Evolutionary conservation across 805 yeast species (phyloP), one percentile per base, ranked within the genome.

Genomic region (Saturnispora silvae): DNA sequence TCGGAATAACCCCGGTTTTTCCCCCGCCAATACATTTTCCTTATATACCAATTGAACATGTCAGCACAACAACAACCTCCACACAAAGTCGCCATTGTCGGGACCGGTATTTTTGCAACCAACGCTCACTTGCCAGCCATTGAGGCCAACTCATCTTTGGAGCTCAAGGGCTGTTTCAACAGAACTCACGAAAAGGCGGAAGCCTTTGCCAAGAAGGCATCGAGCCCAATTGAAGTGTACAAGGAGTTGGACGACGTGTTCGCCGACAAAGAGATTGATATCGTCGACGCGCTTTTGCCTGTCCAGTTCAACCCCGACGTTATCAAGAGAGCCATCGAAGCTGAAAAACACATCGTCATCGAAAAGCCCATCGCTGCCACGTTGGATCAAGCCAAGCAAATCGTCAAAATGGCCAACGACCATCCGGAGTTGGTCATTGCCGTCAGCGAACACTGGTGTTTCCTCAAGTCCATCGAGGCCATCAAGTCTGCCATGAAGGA

Each of bases 301-400:
- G 95, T 78, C 1, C 89, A 85, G 56, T 70, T 60, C 64, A 89
- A 85, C 56, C 63, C 75, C 32, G 74, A 66, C 28, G 77, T 77
- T 3, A 79, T 86, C 24, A 67, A 75, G 50, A 67, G 70, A 47
- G 94, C 94, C 2, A 64, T 84, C 38, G 68, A 71, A 34, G 70
- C 81, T 48, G 73, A 75, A 35, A 89, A 87, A 61, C 92, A 95
- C 41, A 66, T 87, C 32, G 66, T 75, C 27, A 59, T 89, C 51
- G 97, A 89, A 57, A 89, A 89, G 62, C 97, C 97, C 45, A 77
- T 89, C 54, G 92, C 96, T 24, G 94, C 95, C 28, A 77, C 71
- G 42, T 57, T 89, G 50, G 71, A 65, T 9, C 94, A 85, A 55
- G 96, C 96, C 17, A 68, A 65, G 42, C 78, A 82, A 57, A 73